Evolutionary conservation across 164 flowering plant genomes (phyloP).

Genomic region (Kingdonia uniflora): DNA sequence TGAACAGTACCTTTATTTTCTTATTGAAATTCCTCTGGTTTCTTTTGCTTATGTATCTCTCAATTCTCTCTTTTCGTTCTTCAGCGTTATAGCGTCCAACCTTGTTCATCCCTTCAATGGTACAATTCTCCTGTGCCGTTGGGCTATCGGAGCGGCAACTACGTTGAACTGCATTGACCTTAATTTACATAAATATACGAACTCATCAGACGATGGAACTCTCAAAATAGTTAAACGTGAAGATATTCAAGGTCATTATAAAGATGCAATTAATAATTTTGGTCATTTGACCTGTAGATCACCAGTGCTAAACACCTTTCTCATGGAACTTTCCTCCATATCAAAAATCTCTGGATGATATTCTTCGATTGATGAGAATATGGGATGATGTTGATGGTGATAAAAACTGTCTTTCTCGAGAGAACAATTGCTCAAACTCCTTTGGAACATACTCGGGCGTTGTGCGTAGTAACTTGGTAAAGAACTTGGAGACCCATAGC

Average conservation of each 20-base stretch:
- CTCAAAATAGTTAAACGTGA: not conserved
- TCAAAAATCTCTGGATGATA: not conserved
- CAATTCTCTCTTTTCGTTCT: slow-evolving; percentile 72
- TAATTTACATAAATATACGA: slow-evolving; percentile 12
- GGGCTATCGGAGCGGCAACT: slow-evolving; percentile 34
- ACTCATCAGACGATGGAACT: not conserved
- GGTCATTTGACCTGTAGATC: slow-evolving; percentile 39
- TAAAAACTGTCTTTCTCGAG: not conserved
- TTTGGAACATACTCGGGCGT: not conserved
- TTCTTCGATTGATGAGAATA: slow-evolving; percentile 17
- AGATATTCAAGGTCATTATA: too few relatives aligned
- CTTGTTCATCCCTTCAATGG: slow-evolving; percentile 47
- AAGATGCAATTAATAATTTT: not conserved
- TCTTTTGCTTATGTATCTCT: slow-evolving; percentile 63
- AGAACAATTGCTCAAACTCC: not conserved
- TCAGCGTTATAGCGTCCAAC: slow-evolving; percentile 58
- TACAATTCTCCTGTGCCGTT: slow-evolving; percentile 36
- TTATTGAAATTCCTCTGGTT: slow-evolving; percentile 74
- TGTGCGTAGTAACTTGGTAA: not conserved
- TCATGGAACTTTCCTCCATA: slow-evolving; percentile 19
- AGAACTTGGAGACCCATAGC: not conserved
- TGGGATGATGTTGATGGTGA: slow-evolving; percentile 8
- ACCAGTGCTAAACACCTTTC: slow-evolving; percentile 62
- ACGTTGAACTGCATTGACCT: slow-evolving; percentile 20
- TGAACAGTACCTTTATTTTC: slow-evolving; percentile 55